A percentile compares a stretch with the other conserved stretches of the same genome.
These are phyloP conservation scores for Candida sonorensis DNA, from an alignment of 805 yeast genomes.

Conservation along the genomic window DNA sequence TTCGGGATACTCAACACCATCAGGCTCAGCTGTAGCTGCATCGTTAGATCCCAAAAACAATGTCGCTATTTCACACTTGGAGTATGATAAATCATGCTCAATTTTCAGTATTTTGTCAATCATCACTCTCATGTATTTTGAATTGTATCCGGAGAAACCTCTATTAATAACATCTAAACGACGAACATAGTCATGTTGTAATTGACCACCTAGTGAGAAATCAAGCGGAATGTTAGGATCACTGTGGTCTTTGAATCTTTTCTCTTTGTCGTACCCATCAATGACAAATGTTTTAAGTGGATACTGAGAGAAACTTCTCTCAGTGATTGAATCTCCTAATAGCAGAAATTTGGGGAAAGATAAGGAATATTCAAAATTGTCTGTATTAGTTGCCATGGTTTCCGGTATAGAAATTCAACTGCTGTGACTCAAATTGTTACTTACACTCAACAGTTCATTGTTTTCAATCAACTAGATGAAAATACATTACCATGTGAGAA, in stretches of 20 bases:
- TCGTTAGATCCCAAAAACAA: conserved; percentile 70
- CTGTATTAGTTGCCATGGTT: conserved; percentile 12
- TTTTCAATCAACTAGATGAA: neutral
- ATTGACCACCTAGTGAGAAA: conserved; percentile 18
- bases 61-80: conserved; percentile 12
- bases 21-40: conserved; percentile 36
- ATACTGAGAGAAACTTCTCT: conserved; percentile 17
- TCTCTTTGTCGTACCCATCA: conserved; percentile 12
- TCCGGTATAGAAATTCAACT: no score
- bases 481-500: neutral
- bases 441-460: no score
- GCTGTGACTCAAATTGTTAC: no score
- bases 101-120: conserved; percentile 43
- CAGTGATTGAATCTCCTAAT: conserved; percentile 27
- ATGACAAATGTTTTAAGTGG: conserved; percentile 14
- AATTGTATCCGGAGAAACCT: conserved; percentile 72
- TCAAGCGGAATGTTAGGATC: conserved; percentile 2
- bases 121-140: conserved; percentile 48
- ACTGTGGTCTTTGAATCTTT: neutral
- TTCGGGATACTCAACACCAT: conserved; percentile 47
- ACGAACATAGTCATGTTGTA: conserved; percentile 39
- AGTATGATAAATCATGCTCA: conserved; percentile 30
- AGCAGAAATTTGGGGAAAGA: conserved; percentile 17
- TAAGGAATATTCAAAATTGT: conserved; percentile 12
- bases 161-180: conserved; percentile 60